Evolutionary conservation across 331 rosid species (phyloP), one percentile per base, ranked within the genome.

Genomic region (Quercus tomentella): DNA sequence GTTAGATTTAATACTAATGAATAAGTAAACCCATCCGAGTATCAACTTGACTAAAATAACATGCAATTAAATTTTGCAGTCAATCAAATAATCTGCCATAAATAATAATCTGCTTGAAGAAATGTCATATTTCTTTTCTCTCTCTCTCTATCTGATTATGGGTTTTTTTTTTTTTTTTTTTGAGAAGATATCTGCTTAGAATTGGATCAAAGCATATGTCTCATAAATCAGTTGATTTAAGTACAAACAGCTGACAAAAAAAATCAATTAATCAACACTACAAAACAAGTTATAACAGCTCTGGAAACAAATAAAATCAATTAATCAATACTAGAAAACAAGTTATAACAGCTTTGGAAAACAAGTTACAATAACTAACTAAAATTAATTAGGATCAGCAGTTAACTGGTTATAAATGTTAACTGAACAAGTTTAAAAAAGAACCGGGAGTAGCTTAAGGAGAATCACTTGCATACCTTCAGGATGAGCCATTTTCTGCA

Each of bases 401-500:
- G 65, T 7, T 58, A 58, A 12, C 17, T 28, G 43, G 70, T 28
- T 16, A 63, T 6, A 28, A 23, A 35, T 63, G 70, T 26, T 26
- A 25, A 26, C 35, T 5, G 5, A 14, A 28, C 41, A 63, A 63
- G 41, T 35, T 63, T 15, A 63, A 15, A 17, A 33, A 60, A 33
- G 17, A 67, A 67, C 26, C 10, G n/a, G 72, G 28, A n/a, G 66
- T 23, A 23, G 23, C 66, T 22, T 22, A 3, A 73, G 60, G 23
- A 30, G 26, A 81, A 79, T 66, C 17, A 67, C 70, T 21, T 17
- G n/a, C 20, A 76, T 85, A 92, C 97, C 97, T 82, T 92, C 96
- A 58, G 95, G 97, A 79, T 92, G 93, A 79, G 96, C 97, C 95
- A 92, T 88, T 88, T 92, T 90, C 87, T 90, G 97, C 0, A 90